A percentile compares a stretch with the other conserved stretches of the same genome.
Conservation (phyloP, 345 rosid species). For the Turritis glabra region DNA sequence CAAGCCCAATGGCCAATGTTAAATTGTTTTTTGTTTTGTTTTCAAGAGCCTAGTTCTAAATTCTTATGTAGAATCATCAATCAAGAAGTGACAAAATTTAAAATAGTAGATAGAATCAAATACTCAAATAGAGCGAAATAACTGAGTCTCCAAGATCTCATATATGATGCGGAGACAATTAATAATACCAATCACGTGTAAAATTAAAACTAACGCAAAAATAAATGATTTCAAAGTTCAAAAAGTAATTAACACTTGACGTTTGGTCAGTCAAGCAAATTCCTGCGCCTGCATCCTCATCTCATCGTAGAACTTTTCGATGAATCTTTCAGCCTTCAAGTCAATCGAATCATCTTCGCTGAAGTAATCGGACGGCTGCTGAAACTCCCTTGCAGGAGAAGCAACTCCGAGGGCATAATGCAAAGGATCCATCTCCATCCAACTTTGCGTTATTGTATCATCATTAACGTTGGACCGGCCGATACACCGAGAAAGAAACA, state of each 20-base stretch:
- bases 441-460: constrained; percentile 10
- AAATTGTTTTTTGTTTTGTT: background rate
- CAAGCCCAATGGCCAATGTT: constrained; percentile 3
- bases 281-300: constrained; percentile 66
- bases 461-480: constrained; percentile 33
- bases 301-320: constrained; percentile 57
- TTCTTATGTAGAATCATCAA: background rate
- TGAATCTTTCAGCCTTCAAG: constrained; percentile 74
- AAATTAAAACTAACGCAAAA: background rate
- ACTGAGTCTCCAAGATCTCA: background rate
- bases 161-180: constrained; percentile 4
- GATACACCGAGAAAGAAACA: constrained; percentile 48
- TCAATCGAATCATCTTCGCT: constrained; percentile 55
- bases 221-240: background rate
- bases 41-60: background rate
- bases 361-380: constrained; percentile 27
- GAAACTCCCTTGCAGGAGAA: constrained; percentile 20
- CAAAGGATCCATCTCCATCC: constrained; percentile 39
- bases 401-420: constrained; percentile 10
- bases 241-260: background rate
- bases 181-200: background rate
- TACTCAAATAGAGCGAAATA: background rate
- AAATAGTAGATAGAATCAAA: background rate
- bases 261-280: constrained; percentile 26
- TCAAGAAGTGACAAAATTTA: background rate